These are phyloP conservation scores for Bothriochloa decipiens DNA, from an alignment of 176 grass and related monocot genomes.

Conservation along the genomic window DNA sequence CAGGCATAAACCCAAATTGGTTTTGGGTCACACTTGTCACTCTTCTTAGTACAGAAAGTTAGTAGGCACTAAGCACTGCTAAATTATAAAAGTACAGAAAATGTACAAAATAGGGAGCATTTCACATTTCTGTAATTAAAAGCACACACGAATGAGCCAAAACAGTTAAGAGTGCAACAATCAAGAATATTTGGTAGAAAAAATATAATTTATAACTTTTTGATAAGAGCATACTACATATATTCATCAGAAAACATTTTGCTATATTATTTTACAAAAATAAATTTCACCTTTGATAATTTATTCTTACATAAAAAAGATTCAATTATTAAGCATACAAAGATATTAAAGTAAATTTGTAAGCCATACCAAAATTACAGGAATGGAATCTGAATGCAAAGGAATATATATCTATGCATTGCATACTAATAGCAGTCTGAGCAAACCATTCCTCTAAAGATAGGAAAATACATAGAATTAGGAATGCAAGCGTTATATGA, in stretches of 20 bases:
- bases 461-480: constrained; percentile 1
- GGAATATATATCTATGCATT: constrained; percentile 6
- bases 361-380: neutral
- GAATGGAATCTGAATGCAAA: neutral
- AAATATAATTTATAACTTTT: neutral
- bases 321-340: neutral
- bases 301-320: neutral
- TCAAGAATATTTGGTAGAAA: neutral
- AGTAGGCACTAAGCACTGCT: neutral
- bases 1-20: too few species aligned
- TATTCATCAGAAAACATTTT: constrained; percentile 30
- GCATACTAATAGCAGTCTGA: neutral
- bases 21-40: too few species aligned
- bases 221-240: neutral
- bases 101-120: neutral
- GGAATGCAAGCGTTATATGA: neutral
- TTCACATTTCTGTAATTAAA: constrained; percentile 15
- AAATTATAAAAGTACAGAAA: neutral
- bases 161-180: constrained; percentile 9
- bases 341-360: neutral
- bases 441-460: constrained; percentile 6
- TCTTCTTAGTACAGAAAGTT: too few species aligned
- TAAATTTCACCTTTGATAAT: neutral
- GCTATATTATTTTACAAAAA: neutral
- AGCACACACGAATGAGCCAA: constrained; percentile 27